These are phyloP conservation scores for Mucuna pruriens DNA, from an alignment of 306 rosid species.

Conservation along the genomic window DNA sequence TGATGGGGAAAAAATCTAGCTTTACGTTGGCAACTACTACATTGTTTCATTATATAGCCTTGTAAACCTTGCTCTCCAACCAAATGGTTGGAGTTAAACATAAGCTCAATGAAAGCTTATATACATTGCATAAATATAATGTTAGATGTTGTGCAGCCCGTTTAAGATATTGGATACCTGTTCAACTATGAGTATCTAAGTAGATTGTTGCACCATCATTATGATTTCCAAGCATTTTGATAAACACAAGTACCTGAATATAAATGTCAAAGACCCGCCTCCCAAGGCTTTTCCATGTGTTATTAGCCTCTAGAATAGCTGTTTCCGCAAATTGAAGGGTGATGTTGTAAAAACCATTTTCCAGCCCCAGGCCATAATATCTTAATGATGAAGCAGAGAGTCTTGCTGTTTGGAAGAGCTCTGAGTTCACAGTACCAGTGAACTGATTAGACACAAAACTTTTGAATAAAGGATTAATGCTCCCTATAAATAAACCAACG, in stretches of 20 bases:
- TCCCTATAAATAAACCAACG: conserved; percentile 59
- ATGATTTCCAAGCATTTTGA: background rate
- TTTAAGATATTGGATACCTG: background rate
- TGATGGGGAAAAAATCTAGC: background rate
- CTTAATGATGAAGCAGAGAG: conserved; percentile 81
- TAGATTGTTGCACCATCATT: background rate
- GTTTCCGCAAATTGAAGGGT: conserved; percentile 73
- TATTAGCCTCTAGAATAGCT: conserved; percentile 42
- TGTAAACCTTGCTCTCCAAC: background rate
- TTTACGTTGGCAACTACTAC: conserved; percentile 3
- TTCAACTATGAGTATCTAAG: background rate
- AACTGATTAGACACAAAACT: conserved; percentile 48
- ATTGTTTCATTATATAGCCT: background rate
- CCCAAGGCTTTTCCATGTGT: conserved; percentile 70
- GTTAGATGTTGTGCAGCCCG: background rate
- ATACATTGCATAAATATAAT: background rate
- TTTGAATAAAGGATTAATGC: conserved; percentile 28
- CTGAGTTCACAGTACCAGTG: conserved; percentile 50
- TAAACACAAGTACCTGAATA: conserved; percentile 60
- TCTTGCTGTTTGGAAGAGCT: conserved; percentile 71
- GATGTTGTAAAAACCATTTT: conserved; percentile 70
- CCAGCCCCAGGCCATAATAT: conserved; percentile 77
- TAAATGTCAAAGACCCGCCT: conserved; percentile 76
- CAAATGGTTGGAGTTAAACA: background rate
- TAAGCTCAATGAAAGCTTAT: background rate